phyloP scores from a whole-genome alignment of 352 stramenopile genomes.

The Pythium rhizo-oryzae region DNA sequence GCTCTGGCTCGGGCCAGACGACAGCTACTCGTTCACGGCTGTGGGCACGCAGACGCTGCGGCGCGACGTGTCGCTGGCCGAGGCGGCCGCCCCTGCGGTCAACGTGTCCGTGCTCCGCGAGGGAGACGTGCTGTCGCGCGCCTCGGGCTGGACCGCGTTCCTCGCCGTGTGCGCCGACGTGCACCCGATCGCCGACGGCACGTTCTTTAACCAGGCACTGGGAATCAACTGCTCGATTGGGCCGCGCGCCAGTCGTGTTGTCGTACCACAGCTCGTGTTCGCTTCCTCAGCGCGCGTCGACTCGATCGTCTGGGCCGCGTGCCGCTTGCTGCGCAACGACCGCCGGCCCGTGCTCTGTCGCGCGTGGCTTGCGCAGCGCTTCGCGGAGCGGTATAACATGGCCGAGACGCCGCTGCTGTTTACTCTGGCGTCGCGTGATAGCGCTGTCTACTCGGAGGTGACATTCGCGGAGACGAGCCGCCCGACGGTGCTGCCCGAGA shows the following conservation, averaged over 20 bases:
- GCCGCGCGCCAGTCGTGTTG: background rate
- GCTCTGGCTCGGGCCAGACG: constrained; percentile 25
- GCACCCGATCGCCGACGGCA: constrained; percentile 10
- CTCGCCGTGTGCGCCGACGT: constrained; percentile 21
- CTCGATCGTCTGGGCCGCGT: constrained; percentile 55
- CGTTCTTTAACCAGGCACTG: constrained; percentile 26
- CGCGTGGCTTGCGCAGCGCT: constrained; percentile 53
- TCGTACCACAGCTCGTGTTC: constrained; percentile 15
- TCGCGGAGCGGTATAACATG: constrained; percentile 47
- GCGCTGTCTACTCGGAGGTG: background rate
- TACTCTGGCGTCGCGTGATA: constrained; percentile 4
- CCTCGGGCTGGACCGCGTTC: constrained; percentile 24
- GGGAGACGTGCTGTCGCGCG: background rate
- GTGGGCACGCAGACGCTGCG: constrained; percentile 14
- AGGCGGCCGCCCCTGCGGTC: background rate
- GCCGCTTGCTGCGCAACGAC: constrained; percentile 53
- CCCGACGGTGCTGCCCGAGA: constrained; percentile 40
- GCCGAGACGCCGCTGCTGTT: constrained; percentile 25
- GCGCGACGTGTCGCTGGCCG: background rate
- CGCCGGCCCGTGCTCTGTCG: constrained; percentile 56
- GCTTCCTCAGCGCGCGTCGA: constrained; percentile 36
- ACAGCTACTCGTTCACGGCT: constrained; percentile 26
- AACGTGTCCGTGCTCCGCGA: background rate
- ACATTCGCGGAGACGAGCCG: constrained; percentile 1
- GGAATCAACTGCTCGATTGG: constrained; percentile 24